Evolutionary conservation across 2,329 filamentous ascomycete genomes (phyloP), one percentile per base, ranked within the genome.

Genomic region (Microdochium bolleyi): DNA sequence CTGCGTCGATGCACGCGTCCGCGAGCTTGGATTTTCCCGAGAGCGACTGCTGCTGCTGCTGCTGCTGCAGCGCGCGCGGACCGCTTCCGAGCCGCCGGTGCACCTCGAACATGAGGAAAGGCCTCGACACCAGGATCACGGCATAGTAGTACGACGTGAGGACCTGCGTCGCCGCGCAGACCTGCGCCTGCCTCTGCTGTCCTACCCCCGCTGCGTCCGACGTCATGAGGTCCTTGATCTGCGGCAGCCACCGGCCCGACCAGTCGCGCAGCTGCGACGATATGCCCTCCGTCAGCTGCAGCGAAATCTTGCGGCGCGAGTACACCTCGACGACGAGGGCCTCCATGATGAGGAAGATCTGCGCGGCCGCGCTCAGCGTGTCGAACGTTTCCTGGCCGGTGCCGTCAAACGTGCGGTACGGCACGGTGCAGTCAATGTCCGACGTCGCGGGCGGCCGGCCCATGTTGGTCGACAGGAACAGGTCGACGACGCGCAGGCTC

Each of bases 41-140:
- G 21, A 46, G 22, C 21, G 41, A 19, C 41, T 46, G 41, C 37
- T 41, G 37, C n/a, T n/a, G n/a, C n/a, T n/a, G n/a, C n/a, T n/a
- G 10, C n/a, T 11, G 10, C 10, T 13, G 37, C 11, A 41, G 37
- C 41, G 41, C 5, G 41, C 54, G 32, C 0, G 59, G 52, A 0
- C 64, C 55, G 3, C 58, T 63, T 10, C 75, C 73, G 0, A 80
- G 56, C 0, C 77, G 67, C 25, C 70, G 69, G 50, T 71, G 74
- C 2, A 80, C 64, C 60, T 80, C 77, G 49, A 78, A 79, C 76
- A 80, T 79, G 7, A 81, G 67, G 50, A 81, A 81, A 0, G 78
- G 78, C 1, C 78, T 67, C 0, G 78, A 77, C 0, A 80, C 76
- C 2, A 81, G 68, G 67, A 81, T 80, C n/a, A 80, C 78, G 1